These are phyloP conservation scores for Globisporangium nodosum DNA, from an alignment of 352 stramenopile species.

Conservation along the genomic window DNA sequence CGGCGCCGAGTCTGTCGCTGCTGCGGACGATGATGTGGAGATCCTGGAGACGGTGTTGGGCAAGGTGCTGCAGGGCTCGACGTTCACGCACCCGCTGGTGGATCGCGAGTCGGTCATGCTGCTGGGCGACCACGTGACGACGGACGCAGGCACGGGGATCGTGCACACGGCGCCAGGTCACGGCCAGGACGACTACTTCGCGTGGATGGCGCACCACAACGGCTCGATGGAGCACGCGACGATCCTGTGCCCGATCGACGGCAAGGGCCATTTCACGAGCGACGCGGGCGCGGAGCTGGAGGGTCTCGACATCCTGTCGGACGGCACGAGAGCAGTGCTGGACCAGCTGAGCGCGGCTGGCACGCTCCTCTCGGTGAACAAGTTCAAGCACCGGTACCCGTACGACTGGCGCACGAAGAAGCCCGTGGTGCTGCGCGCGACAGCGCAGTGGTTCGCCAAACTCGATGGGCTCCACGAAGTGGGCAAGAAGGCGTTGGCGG, in stretches of 20 bases:
- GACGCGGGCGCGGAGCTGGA: slow-evolving; percentile 88
- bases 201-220: slow-evolving; percentile 58
- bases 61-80: slow-evolving; percentile 35
- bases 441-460: slow-evolving; percentile 98
- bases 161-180: slow-evolving; percentile 98
- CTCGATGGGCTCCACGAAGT: slow-evolving; percentile 91
- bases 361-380: slow-evolving; percentile 80
- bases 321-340: slow-evolving; percentile 93
- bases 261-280: slow-evolving; percentile 72
- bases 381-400: slow-evolving; percentile 95
- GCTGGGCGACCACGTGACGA: slow-evolving; percentile 96
- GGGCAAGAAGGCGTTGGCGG: slow-evolving; percentile 41
- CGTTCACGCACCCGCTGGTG: slow-evolving; percentile 89
- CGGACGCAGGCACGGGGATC: slow-evolving; percentile 96
- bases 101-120: slow-evolving; percentile 83
- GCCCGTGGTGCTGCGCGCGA: slow-evolving; percentile 97
- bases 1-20: not conserved
- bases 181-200: slow-evolving; percentile 95
- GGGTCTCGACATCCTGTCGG: slow-evolving; percentile 87
- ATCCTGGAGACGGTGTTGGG: slow-evolving; percentile 66
- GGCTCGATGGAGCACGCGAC: slow-evolving; percentile 10
- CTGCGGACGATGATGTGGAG: slow-evolving; percentile 17
- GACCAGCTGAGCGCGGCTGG: slow-evolving; percentile 70
- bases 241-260: slow-evolving; percentile 69
- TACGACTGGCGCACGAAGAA: slow-evolving; percentile 99